Conservation (phyloP, 2,329 filamentous ascomycete species). For the Hypoxylon sp. region DNA sequence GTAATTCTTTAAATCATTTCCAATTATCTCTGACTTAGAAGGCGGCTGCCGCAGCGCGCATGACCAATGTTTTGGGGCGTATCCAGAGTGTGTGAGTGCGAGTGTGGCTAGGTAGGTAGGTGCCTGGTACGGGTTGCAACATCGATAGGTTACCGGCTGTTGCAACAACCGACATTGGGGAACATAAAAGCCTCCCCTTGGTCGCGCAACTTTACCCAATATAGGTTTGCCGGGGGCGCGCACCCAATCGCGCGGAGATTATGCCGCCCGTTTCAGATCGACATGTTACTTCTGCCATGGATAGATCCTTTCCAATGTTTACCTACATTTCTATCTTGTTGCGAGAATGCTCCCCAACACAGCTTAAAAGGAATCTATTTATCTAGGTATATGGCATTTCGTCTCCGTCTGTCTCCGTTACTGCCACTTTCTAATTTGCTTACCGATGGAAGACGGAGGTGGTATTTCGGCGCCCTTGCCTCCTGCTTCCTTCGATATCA, state of each 20-base stretch:
- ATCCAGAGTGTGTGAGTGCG: no score
- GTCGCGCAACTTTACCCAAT: not conserved
- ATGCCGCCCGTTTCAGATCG: not conserved
- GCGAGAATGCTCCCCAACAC: not conserved
- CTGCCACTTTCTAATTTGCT: not conserved
- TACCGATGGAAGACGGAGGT: not conserved
- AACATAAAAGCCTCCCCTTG: not conserved
- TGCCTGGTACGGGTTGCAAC: not conserved
- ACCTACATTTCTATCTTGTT: not conserved
- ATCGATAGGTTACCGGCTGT: not conserved
- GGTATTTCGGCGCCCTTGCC: not conserved
- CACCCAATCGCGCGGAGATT: not conserved
- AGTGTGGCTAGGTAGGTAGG: not conserved
- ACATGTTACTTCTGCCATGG: not conserved
- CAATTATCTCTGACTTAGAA: not conserved
- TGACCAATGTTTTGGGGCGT: not conserved
- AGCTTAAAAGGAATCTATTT: not conserved
- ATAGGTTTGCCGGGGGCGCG: not conserved
- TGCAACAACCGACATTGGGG: not conserved
- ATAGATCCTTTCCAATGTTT: not conserved
- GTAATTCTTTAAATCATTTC: constrained; percentile 5
- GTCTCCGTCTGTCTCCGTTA: not conserved
- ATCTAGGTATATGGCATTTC: not conserved
- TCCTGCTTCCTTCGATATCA: not conserved
- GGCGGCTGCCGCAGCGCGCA: not conserved